Evolutionary conservation across 139 green algal species (phyloP), one percentile per base, ranked within the genome.

Genomic region (Chlorella sorokiniana): DNA sequence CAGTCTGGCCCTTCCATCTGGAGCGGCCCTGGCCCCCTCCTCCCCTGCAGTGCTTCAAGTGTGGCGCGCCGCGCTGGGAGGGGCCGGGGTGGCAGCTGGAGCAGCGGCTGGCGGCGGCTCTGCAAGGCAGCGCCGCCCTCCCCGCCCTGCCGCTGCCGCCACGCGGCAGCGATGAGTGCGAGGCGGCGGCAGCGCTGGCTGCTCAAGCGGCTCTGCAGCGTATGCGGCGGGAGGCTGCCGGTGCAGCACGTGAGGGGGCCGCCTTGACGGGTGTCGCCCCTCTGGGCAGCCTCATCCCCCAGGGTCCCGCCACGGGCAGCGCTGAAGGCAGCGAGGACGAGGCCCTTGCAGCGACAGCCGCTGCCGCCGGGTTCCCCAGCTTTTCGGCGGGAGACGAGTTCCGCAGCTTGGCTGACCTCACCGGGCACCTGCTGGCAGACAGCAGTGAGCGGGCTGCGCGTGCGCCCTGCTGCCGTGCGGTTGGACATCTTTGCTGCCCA

Each of bases 11-110:
- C n/a, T n/a, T n/a, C n/a, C n/a, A n/a, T n/a, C n/a, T n/a, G n/a
- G n/a, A n/a, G n/a, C n/a, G n/a, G n/a, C n/a, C n/a, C n/a, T n/a
- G n/a, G n/a, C n/a, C n/a, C n/a, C 35, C 65, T 27, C 65, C 16
- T 37, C 31, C 16, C 35, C 40, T 75, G 44, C 73, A 68, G 73
- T 79, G 73, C 54, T 37, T 1, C 4, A 23, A 23, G 2, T 79
- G 73, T 38, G 73, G 54, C 14, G 54, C 38, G 18, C 37, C 73
- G 1, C 73, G 73, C 44, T 79, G 73, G 73, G 73, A 79, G 31
- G 73, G 73, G 8, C 73, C 73, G 0, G 73, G 73, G 52, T 79
- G 59, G 52, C 73, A 79, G 73, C 73, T 79, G 73, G 27, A 79
- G 54, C 73, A 79, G 73, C 73, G 73, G 8, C 52, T 79, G 37